Conservation (phyloP, 345 rosid species). For the Arabidopsis arenosa region DNA sequence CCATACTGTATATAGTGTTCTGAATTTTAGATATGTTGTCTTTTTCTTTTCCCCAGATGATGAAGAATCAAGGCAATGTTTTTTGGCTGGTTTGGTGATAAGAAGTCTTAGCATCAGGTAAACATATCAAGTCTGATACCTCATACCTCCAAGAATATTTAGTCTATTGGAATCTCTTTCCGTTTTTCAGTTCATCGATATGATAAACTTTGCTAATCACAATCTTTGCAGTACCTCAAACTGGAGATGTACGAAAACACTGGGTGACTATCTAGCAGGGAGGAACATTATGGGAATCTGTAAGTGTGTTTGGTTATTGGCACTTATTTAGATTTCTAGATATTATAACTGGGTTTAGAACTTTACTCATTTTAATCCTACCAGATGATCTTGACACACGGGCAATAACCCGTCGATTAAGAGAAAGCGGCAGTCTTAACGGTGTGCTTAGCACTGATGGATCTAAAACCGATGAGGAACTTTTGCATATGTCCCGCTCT, state of each 20-base stretch:
- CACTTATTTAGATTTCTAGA: neutral
- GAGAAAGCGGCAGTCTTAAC: neutral
- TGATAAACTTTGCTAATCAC: neutral
- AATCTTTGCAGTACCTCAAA: neutral
- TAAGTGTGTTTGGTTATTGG: neutral
- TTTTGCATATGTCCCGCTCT: neutral
- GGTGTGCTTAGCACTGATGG: neutral
- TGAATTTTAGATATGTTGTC: neutral
- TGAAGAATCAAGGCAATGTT: neutral
- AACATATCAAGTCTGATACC: neutral
- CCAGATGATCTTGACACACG: conserved; percentile 1
- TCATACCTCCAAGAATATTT: neutral
- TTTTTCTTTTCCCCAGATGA: neutral
- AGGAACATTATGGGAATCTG: neutral
- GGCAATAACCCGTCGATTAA: neutral
- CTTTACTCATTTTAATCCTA: neutral
- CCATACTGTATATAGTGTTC: neutral
- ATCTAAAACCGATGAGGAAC: neutral
- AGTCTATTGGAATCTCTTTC: neutral
- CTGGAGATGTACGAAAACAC: neutral
- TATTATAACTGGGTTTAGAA: neutral
- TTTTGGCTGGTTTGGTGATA: neutral
- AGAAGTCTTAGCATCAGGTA: neutral
- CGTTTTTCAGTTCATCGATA: neutral
- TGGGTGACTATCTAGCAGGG: neutral